Percentiles rank a stretch among this genome's conserved stretches.
Evolutionary conservation across 176 grass and related monocot genomes (phyloP).

Genomic region (Dendrocalamus sinicus): DNA sequence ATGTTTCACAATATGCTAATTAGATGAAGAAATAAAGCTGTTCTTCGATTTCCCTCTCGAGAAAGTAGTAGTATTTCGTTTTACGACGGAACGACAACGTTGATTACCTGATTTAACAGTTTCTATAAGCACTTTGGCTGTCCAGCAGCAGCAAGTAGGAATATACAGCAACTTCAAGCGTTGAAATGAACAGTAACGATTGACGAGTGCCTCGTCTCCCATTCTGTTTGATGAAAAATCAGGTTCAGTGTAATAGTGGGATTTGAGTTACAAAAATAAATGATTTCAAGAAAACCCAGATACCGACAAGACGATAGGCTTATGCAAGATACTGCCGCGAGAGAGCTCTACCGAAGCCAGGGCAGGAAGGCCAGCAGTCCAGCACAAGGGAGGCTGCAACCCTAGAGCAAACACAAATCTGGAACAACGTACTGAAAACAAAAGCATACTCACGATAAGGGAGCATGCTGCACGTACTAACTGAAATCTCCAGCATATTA

Average conservation of each 20-base stretch:
- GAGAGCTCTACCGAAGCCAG: neutral
- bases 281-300: neutral
- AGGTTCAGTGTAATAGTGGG: neutral
- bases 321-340: neutral
- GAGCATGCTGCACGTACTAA: neutral
- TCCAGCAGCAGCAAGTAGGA: neutral
- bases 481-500: neutral
- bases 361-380: neutral
- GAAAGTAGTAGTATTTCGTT: neutral
- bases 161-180: neutral
- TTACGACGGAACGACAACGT: neutral
- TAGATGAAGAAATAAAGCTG: slow-evolving; percentile 9
- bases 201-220: neutral
- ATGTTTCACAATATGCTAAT: neutral
- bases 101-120: neutral
- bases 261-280: neutral
- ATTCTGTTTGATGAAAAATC: neutral
- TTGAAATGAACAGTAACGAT: neutral
- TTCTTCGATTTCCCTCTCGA: neutral
- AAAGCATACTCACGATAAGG: neutral
- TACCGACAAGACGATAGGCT: neutral
- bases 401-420: neutral
- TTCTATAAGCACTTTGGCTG: neutral
- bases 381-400: neutral
- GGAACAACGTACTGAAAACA: neutral